Base-by-base conservation (phyloP, 192 early-diverging fungal species). In the Backusella tuberculispora region DNA sequence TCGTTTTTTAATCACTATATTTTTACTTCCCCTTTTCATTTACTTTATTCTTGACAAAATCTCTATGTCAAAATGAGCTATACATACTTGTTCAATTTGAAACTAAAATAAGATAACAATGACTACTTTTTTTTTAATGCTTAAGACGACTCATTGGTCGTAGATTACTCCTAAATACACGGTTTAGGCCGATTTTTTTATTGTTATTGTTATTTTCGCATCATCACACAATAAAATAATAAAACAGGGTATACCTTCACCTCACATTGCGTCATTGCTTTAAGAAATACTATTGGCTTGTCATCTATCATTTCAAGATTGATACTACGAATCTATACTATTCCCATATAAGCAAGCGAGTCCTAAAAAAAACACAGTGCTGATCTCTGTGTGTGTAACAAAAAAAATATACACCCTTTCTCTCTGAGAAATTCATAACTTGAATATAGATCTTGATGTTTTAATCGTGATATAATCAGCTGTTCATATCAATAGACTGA, bases 271-370 rank as follows among this genome's bases (percentile, higher is more conserved):
- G 53, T 56, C 53, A 56, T 56, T 56, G 53, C 21, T 56, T 3
- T 56, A 56, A 56, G 53, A 56, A 17, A 56, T 56, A 24, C 17
- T 24, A 56, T 56, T 56, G 53, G 53, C 53, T 56, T 56, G 53
- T 56, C 53, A 56, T 56, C 53, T 56, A 56, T 56, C 53, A 56
- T 56, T 24, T 56, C 53, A 10, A 56, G 53, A 56, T 56, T 56
- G 19, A 17, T 56, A 24, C 53, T 12, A 34, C 29, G 29, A 34
- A 34, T 34, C 29, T 34, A 56, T 56, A 10, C 53, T 21, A 24
- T 56, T 56, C 53, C 21, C 7, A 24, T 26, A 56, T 26, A 56
- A 56, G 53, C 53, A 56, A 5, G 3, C 10, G 9, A 26, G 3
- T 24, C 53, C 53, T 24, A 56, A 56, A 56, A 56, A 12, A 56